A percentile compares a stretch with the other conserved stretches of the same genome.
phyloP scores from a whole-genome alignment of 768 basidiomycete species.

The Sarcodon sp. region DNA sequence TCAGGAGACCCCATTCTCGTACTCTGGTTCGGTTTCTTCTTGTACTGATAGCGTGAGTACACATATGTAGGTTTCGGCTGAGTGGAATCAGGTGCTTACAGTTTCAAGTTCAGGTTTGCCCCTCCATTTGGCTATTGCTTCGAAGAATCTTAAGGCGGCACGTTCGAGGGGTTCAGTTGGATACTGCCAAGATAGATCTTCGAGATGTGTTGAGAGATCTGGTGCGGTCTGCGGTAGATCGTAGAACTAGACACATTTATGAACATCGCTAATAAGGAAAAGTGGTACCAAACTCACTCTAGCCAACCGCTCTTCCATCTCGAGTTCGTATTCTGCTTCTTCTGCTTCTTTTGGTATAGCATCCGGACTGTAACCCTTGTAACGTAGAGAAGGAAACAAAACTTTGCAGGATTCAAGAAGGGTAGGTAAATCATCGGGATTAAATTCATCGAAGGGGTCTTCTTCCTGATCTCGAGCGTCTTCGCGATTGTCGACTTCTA shows the following conservation, averaged over 20 bases:
- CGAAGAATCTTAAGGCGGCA: slow-evolving; percentile 66
- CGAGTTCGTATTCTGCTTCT: slow-evolving; percentile 60
- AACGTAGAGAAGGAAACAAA: slow-evolving; percentile 42
- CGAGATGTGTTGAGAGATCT: slow-evolving; percentile 71
- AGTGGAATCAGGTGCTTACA: slow-evolving; percentile 19
- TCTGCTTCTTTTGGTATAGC: slow-evolving; percentile 26
- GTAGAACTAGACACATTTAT: slow-evolving; percentile 41
- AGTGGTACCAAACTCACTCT: slow-evolving; percentile 34
- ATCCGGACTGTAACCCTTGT: neutral
- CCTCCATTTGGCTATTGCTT: slow-evolving; percentile 72
- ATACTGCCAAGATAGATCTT: slow-evolving; percentile 64
- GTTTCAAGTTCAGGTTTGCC: slow-evolving; percentile 79
- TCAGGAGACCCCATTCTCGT: slow-evolving; percentile 8
- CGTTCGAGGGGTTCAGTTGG: slow-evolving; percentile 76
- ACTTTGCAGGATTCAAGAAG: slow-evolving; percentile 52
- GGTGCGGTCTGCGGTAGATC: slow-evolving; percentile 60
- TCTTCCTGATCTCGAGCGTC: slow-evolving; percentile 5
- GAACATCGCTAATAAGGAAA: neutral
- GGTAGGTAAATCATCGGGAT: slow-evolving; percentile 67
- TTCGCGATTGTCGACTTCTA: neutral
- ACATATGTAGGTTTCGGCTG: neutral
- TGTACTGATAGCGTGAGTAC: slow-evolving; percentile 33
- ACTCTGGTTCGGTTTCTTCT: slow-evolving; percentile 29
- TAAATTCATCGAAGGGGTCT: slow-evolving; percentile 40
- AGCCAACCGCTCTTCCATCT: slow-evolving; percentile 62